phyloP scores from a whole-genome alignment of 2,329 filamentous ascomycete genomes.

The Neospermospora avenae region DNA sequence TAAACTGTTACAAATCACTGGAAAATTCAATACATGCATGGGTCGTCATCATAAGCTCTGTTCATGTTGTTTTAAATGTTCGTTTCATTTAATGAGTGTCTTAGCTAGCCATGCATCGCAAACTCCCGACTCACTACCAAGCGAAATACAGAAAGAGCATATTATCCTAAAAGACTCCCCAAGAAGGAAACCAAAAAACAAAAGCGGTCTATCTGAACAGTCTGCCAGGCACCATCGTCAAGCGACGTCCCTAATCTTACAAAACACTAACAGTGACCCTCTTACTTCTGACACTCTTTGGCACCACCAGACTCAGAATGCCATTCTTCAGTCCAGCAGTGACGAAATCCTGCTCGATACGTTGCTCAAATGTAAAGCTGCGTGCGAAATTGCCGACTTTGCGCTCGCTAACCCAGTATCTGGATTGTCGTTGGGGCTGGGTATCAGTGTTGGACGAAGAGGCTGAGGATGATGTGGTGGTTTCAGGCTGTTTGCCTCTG shows the following conservation, averaged over 20 bases:
- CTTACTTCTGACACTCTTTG: conserved; percentile 59
- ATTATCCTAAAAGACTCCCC: background rate
- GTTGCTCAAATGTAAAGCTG: conserved; percentile 62
- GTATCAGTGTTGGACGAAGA: conserved; percentile 21
- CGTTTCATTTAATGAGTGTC: background rate
- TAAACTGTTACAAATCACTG: no score
- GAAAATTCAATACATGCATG: no score
- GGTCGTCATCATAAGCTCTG: no score
- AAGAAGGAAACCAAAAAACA: background rate
- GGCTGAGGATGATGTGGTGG: conserved; percentile 38
- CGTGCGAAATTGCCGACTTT: conserved; percentile 64
- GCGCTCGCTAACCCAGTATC: conserved; percentile 70
- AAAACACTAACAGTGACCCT: conserved; percentile 47
- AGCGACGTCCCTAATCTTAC: background rate
- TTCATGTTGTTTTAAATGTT: background rate
- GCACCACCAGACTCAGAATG: conserved; percentile 59
- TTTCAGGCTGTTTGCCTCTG: conserved; percentile 27
- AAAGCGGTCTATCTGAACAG: background rate
- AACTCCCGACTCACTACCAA: conserved; percentile 6
- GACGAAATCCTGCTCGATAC: conserved; percentile 60
- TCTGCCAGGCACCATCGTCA: background rate
- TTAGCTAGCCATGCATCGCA: background rate
- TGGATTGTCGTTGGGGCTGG: conserved; percentile 39
- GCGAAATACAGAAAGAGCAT: background rate
- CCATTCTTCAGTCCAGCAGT: conserved; percentile 61